These are phyloP conservation scores for Recurvomyces mirabilis DNA, from an alignment of 495 filamentous ascomycete genomes.

Conservation along the genomic window DNA sequence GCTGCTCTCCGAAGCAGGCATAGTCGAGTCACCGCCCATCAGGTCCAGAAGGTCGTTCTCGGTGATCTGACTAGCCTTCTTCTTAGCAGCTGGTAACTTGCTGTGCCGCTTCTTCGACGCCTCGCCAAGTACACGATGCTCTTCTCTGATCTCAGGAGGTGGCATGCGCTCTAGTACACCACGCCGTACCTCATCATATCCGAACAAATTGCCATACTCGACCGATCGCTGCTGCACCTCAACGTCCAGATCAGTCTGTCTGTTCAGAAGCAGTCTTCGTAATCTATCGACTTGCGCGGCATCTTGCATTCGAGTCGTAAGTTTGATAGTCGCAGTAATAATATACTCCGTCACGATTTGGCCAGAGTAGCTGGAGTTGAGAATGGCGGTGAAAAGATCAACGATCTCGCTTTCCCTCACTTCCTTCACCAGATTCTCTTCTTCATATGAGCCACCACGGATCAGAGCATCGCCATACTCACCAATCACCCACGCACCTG, in stretches of 20 bases:
- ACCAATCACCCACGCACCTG: conserved; percentile 95
- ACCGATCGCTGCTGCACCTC: conserved; percentile 93
- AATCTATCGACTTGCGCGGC: conserved; percentile 74
- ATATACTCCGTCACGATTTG: conserved; percentile 91
- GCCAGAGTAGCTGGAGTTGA: conserved; percentile 84
- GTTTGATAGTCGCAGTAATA: conserved; percentile 87
- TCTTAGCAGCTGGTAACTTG: conserved; percentile 57
- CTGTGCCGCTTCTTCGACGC: conserved; percentile 71
- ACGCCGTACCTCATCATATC: conserved; percentile 71
- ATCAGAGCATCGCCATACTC: conserved; percentile 89
- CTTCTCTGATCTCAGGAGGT: conserved; percentile 87
- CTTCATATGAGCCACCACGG: conserved; percentile 82
- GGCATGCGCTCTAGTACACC: conserved; percentile 97
- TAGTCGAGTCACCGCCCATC: conserved; percentile 65
- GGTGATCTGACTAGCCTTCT: conserved; percentile 60
- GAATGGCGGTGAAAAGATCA: conserved; percentile 79
- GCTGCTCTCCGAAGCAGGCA: conserved; percentile 41
- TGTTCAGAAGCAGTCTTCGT: conserved; percentile 59
- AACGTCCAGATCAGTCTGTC: conserved; percentile 75
- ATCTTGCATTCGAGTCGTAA: conserved; percentile 79
- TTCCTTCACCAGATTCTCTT: conserved; percentile 83
- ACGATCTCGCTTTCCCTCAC: conserved; percentile 84
- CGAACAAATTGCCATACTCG: conserved; percentile 89
- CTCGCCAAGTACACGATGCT: conserved; percentile 80
- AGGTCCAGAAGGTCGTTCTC: conserved; percentile 90